phyloP scores from a whole-genome alignment of 257 asterid genomes.

The Cinchona pubescens region DNA sequence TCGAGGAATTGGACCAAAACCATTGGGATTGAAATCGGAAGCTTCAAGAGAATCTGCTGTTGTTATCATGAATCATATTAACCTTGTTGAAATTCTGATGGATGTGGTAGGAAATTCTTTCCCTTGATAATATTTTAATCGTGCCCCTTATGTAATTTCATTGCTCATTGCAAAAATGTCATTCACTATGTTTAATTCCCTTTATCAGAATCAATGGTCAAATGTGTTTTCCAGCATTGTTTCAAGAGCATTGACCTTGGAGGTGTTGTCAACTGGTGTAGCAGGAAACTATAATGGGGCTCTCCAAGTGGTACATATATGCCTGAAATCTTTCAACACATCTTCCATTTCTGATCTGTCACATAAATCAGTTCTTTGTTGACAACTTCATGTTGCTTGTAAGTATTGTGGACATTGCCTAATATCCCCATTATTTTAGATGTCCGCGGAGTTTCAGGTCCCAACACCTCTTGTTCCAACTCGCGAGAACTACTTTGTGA shows the following conservation, averaged over 20 bases:
- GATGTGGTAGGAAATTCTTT: conserved; percentile 59
- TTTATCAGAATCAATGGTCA: conserved; percentile 78
- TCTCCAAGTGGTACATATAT: conserved; percentile 34
- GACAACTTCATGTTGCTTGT: neutral
- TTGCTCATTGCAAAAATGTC: neutral
- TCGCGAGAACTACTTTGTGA: conserved; percentile 36
- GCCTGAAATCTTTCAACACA: neutral
- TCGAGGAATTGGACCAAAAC: conserved; percentile 91
- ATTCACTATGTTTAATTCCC: neutral
- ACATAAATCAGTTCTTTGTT: neutral
- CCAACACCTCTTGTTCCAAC: conserved; percentile 39
- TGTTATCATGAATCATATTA: conserved; percentile 82
- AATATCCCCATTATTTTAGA: conserved; percentile 17
- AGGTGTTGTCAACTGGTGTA: conserved; percentile 83
- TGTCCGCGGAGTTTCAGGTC: conserved; percentile 42
- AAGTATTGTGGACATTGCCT: neutral
- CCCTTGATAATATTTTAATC: neutral
- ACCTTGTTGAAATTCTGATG: conserved; percentile 86
- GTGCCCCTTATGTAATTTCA: neutral
- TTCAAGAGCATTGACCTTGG: conserved; percentile 74
- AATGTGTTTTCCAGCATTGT: conserved; percentile 76
- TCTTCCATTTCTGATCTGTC: neutral
- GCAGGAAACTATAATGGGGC: conserved; percentile 90
- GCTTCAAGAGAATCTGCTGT: conserved; percentile 87
- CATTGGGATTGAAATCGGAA: conserved; percentile 75